Evolutionary conservation across 2,329 filamentous ascomycete genomes (phyloP).

Genomic region (Pyrenophora seminiperda): DNA sequence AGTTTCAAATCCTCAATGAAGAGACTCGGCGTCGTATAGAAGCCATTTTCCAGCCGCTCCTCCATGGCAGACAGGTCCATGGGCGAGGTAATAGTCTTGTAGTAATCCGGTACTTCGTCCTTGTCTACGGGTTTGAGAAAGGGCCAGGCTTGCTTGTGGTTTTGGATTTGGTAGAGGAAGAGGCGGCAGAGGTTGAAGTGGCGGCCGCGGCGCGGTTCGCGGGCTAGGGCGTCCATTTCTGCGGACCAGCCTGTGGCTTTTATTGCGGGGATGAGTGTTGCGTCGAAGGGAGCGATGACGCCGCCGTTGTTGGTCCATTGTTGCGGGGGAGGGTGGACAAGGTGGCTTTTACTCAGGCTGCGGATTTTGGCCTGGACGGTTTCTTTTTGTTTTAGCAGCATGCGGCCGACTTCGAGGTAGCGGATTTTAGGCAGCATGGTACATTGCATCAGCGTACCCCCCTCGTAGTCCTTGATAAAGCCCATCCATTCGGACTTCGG

Average conservation of each 20-base stretch:
- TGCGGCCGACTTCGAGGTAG: slow-evolving; percentile 87
- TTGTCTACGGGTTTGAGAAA: slow-evolving; percentile 91
- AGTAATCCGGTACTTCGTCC: slow-evolving; percentile 95
- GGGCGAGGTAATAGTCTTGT: slow-evolving; percentile 93
- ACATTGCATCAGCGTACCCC: slow-evolving; percentile 98
- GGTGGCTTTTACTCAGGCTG: slow-evolving; percentile 83
- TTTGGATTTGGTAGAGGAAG: slow-evolving; percentile 91
- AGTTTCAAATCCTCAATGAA: slow-evolving; percentile 86
- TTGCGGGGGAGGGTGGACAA: slow-evolving; percentile 81
- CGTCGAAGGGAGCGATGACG: slow-evolving; percentile 76
- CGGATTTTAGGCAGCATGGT: slow-evolving; percentile 93
- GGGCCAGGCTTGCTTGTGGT: slow-evolving; percentile 89
- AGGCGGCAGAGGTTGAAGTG: slow-evolving; percentile 93
- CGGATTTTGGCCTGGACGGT: slow-evolving; percentile 92
- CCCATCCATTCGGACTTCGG: slow-evolving; percentile 94
- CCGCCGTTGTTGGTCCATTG: slow-evolving; percentile 80
- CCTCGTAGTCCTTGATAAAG: slow-evolving; percentile 99
- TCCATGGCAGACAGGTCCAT: slow-evolving; percentile 98
- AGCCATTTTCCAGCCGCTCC: slow-evolving; percentile 86
- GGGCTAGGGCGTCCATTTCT: slow-evolving; percentile 94
- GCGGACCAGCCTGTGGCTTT: slow-evolving; percentile 89
- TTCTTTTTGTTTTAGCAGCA: slow-evolving; percentile 97
- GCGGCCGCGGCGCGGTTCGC: slow-evolving; percentile 90
- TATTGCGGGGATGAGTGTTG: slow-evolving; percentile 83
- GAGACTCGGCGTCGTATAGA: slow-evolving; percentile 90